phyloP scores from a whole-genome alignment of 1,284 basidiomycete genomes.

The Fistulinella staudtii region DNA sequence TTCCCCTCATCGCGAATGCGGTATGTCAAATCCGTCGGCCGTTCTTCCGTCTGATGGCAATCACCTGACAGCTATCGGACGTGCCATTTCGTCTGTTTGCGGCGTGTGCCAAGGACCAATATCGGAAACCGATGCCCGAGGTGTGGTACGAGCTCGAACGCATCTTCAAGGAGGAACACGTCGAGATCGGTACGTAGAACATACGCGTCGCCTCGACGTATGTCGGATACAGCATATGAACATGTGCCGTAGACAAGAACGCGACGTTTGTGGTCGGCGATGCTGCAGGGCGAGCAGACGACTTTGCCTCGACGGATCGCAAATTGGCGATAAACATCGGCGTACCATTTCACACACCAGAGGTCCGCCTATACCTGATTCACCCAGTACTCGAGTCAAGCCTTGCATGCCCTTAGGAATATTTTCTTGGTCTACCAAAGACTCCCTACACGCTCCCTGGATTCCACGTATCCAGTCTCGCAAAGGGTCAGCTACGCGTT shows the following conservation, averaged over 20 bases:
- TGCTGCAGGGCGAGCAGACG: constrained; percentile 75
- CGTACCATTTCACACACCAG: constrained; percentile 68
- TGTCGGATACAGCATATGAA: too few species aligned
- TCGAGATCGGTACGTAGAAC: constrained; percentile 58
- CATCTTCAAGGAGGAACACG: constrained; percentile 54
- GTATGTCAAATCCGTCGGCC: too few species aligned
- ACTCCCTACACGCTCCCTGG: constrained; percentile 49
- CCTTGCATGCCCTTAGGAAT: too few species aligned
- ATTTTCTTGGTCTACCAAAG: constrained; percentile 62
- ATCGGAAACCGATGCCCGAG: constrained; percentile 86
- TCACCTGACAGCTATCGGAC: constrained; percentile 44
- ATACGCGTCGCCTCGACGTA: neutral
- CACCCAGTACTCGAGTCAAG: neutral
- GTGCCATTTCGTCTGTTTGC: constrained; percentile 81
- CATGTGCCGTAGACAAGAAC: constrained; percentile 49
- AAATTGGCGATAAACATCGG: constrained; percentile 82
- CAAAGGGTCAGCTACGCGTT: constrained; percentile 34
- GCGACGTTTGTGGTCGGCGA: constrained; percentile 84
- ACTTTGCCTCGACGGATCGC: constrained; percentile 78
- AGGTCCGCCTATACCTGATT: constrained; percentile 36
- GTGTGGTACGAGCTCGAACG: constrained; percentile 77
- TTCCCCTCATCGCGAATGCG: constrained; percentile 62
- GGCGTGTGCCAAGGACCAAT: constrained; percentile 71
- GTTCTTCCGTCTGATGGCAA: too few species aligned
- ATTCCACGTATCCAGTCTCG: constrained; percentile 54